Evolutionary conservation across 345 rosid species (phyloP), one percentile per base, ranked within the genome.

Genomic region (Aethionema arabicum): DNA sequence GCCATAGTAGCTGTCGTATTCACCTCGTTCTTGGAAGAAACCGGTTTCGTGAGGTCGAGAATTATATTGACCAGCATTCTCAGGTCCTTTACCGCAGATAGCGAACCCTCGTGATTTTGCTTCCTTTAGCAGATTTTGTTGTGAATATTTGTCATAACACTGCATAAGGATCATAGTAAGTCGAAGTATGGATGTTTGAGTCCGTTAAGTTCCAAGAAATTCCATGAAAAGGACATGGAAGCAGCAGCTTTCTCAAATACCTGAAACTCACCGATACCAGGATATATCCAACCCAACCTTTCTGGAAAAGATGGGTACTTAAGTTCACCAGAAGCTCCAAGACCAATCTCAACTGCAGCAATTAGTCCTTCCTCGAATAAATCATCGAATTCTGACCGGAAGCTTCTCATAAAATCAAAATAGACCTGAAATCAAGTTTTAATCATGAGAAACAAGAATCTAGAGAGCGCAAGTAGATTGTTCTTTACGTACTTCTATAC

Each of bases 201-300:
- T 56, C 48, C 15, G 56, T 11, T 10, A 3, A 33, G 35, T 43
- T 46, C 48, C 38, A 48, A 56, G 60, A n/a, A 2, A 43, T 11
- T 43, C 47, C 14, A 43, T 11, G 30, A 32, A 49, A 39, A 11
- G 21, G 29, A 50, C 4, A 4, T 10, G 27, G 27, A 21, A 21
- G 27, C 27, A 21, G 27, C 42, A 63, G 41, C 21, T 14, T 63
- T 63, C 48, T 50, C 52, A 30, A 74, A 76, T 92, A 88, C 96
- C 98, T 91, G 98, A 79, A 91, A 91, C 84, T 88, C 95, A 76
- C 98, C 96, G 65, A 91, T 80, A 67, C 98, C 98, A 46, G 98
- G 98, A 68, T 83, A 88, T 65, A 84, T 82, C 98, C 98, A 91
- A 38, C 95, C 96, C 85, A 85, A 74, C 59, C 92, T 82, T 67